phyloP scores from a whole-genome alignment of 2,329 filamentous ascomycete species.

The Pseudogymnoascus sp. region DNA sequence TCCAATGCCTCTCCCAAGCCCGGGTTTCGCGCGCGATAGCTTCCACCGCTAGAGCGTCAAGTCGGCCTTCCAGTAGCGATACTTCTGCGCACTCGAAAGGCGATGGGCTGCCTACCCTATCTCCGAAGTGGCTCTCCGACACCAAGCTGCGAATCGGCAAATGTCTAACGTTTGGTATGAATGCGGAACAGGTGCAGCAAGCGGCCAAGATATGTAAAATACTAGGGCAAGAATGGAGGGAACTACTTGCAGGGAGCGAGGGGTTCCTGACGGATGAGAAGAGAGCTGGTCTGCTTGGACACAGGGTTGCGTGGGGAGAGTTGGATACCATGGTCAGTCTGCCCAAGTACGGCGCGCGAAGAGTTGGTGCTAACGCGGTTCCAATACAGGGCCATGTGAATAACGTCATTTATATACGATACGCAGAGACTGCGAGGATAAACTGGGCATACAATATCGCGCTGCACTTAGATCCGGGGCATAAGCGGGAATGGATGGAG shows the following conservation, averaged over 20 bases:
- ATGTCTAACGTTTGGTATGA: slow-evolving; percentile 67
- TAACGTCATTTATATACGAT: slow-evolving; percentile 75
- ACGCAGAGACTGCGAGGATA: slow-evolving; percentile 71
- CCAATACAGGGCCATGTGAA: slow-evolving; percentile 65
- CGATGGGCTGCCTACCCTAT: slow-evolving; percentile 25
- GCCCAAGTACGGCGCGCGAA: slow-evolving; percentile 6
- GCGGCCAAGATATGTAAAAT: slow-evolving; percentile 52
- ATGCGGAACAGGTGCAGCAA: slow-evolving; percentile 45
- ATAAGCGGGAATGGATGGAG: slow-evolving; percentile 57
- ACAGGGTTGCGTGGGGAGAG: slow-evolving; percentile 74
- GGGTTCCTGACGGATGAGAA: slow-evolving; percentile 61
- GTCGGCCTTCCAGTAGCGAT: background rate
- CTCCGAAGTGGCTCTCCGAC: slow-evolving; percentile 62
- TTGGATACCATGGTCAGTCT: slow-evolving; percentile 57
- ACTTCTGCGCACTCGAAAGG: background rate
- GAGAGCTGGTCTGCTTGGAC: slow-evolving; percentile 53
- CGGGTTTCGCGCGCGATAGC: background rate
- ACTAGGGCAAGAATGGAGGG: slow-evolving; percentile 60
- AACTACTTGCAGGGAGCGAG: slow-evolving; percentile 63
- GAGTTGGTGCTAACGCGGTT: slow-evolving; percentile 8
- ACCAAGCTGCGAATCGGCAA: slow-evolving; percentile 60
- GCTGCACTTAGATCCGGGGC: slow-evolving; percentile 48
- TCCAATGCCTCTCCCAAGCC: background rate
- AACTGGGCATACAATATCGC: slow-evolving; percentile 71
- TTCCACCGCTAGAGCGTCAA: background rate